Evolutionary conservation across 768 basidiomycete species (phyloP).

Genomic region (Kwoniella shandongensis): DNA sequence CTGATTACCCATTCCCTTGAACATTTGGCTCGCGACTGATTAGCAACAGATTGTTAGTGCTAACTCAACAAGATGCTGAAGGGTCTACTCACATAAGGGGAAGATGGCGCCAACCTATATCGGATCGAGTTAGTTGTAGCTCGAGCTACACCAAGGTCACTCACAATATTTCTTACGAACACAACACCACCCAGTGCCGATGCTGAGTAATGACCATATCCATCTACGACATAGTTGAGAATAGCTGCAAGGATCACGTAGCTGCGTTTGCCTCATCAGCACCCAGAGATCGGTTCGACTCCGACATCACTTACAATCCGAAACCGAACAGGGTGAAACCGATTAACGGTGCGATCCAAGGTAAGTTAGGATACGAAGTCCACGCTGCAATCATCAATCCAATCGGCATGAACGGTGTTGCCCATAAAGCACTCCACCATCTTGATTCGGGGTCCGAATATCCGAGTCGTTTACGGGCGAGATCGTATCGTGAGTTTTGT

Average conservation of each 20-base stretch:
- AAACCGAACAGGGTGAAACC: conserved; percentile 42
- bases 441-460: conserved; percentile 35
- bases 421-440: conserved; percentile 42
- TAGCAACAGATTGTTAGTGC: neutral
- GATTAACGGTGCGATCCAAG: conserved; percentile 40
- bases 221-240: conserved; percentile 41
- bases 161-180: conserved; percentile 37
- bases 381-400: conserved; percentile 42
- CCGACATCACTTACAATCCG: conserved; percentile 29
- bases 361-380: conserved; percentile 30
- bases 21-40: conserved; percentile 40
- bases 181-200: conserved; percentile 35
- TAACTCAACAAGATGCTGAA: neutral
- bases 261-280: conserved; percentile 1
- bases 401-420: conserved; percentile 35
- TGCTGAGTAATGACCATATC: conserved; percentile 41
- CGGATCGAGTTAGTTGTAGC: neutral
- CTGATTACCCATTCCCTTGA: conserved; percentile 38
- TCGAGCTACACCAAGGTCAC: neutral
- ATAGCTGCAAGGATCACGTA: conserved; percentile 40
- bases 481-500: conserved; percentile 33
- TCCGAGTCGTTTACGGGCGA: conserved; percentile 11
- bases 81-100: conserved; percentile 28
- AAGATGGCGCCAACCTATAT: conserved; percentile 35
- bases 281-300: neutral